Conservation (phyloP, 2,329 filamentous ascomycete species). For the Stylonectria norvegica region DNA sequence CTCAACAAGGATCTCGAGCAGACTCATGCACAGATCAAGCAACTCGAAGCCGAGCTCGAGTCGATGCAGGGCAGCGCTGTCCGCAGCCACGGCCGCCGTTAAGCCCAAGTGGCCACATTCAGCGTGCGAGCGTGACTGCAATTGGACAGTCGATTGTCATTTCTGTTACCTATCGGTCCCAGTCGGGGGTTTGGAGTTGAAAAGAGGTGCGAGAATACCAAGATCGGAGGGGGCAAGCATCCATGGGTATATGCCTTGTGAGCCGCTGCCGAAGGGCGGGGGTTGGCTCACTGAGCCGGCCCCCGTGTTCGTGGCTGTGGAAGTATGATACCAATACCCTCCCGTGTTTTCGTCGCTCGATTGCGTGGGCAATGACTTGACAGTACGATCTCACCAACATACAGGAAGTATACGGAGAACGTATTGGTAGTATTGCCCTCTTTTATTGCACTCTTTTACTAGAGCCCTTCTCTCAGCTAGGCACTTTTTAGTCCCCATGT, state of each 20-base stretch:
- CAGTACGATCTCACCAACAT: slow-evolving; percentile 21
- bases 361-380: slow-evolving; percentile 20
- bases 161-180: slow-evolving; percentile 28
- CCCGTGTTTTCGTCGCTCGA: slow-evolving; percentile 21
- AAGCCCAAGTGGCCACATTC: slow-evolving; percentile 35
- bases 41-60: slow-evolving; percentile 89
- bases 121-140: slow-evolving; percentile 24
- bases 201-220: slow-evolving; percentile 32
- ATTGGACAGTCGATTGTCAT: slow-evolving; percentile 27
- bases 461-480: slow-evolving; percentile 34
- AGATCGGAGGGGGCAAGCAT: slow-evolving; percentile 22
- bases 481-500: slow-evolving; percentile 45
- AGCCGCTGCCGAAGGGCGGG: slow-evolving; percentile 16
- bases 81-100: slow-evolving; percentile 90
- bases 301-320: slow-evolving; percentile 23
- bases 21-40: slow-evolving; percentile 92
- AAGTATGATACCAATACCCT: slow-evolving; percentile 27
- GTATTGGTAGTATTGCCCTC: slow-evolving; percentile 37
- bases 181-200: slow-evolving; percentile 36
- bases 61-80: slow-evolving; percentile 85
- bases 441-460: slow-evolving; percentile 33
- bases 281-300: slow-evolving; percentile 14
- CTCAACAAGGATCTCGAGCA: slow-evolving; percentile 99
- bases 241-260: slow-evolving; percentile 32
- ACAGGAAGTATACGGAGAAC: slow-evolving; percentile 29